Conservation (phyloP, 371 early-diverging fungal species). For the Mucor lusitanicus region DNA sequence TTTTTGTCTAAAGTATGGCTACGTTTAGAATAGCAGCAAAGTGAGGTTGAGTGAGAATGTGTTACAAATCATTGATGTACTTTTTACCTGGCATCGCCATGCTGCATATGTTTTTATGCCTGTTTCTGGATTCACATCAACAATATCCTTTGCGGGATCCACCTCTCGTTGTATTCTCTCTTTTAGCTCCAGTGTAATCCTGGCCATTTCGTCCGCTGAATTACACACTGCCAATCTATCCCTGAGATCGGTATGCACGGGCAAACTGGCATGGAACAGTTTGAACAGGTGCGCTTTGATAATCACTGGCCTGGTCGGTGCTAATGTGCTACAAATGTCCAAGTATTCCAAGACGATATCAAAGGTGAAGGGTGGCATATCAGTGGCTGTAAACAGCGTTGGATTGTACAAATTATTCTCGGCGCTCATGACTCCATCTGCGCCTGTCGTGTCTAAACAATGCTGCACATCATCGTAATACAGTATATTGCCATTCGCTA, state of each 20-base stretch:
- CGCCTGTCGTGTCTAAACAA: constrained; percentile 84
- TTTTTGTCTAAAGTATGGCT: constrained; percentile 10
- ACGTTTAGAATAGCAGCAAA: background rate
- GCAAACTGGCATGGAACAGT: constrained; percentile 72
- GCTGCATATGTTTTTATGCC: constrained; percentile 57
- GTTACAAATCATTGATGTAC: background rate
- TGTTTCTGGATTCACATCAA: constrained; percentile 20
- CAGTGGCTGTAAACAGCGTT: constrained; percentile 61
- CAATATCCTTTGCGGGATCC: constrained; percentile 32
- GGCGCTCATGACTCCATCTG: constrained; percentile 93
- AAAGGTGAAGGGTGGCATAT: constrained; percentile 54
- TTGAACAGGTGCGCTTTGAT: constrained; percentile 88
- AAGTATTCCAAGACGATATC: constrained; percentile 81
- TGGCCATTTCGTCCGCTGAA: constrained; percentile 49
- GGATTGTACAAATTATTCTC: constrained; percentile 92
- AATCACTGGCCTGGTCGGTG: constrained; percentile 54
- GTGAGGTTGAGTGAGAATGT: background rate
- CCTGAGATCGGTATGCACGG: constrained; percentile 72
- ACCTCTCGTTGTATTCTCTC: constrained; percentile 7
- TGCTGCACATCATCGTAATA: constrained; percentile 80
- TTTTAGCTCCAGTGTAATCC: constrained; percentile 35
- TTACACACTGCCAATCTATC: constrained; percentile 51
- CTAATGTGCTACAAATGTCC: constrained; percentile 56
- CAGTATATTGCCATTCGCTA: constrained; percentile 96
- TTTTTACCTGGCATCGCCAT: constrained; percentile 47